Evolutionary conservation across 2,329 filamentous ascomycete genomes (phyloP), one percentile per base, ranked within the genome.

Genomic region (Ampelomyces quisqualis): DNA sequence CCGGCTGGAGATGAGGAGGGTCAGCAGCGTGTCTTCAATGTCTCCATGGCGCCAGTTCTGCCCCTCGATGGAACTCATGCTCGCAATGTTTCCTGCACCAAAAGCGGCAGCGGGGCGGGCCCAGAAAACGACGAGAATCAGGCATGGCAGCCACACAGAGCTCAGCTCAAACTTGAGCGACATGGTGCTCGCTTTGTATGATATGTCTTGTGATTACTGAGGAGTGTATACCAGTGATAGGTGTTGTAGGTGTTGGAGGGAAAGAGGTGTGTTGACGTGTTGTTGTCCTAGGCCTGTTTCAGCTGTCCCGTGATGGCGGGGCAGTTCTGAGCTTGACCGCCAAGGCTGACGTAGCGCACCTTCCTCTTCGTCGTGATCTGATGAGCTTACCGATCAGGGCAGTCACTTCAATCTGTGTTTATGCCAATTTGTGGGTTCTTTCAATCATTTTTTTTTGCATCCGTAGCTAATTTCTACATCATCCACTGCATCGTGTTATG

Each of bases 21-120:
- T 83, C 44, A 95, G 80, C 40, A 95, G 81, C 22, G 86, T 85
- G 74, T 96, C 90, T 75, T 95, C 90, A 60, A 96, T 94, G 69
- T 96, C 90, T 61, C 72, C 72, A 68, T 73, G 70, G 40, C 70
- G 68, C 70, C 70, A 95, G 68, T 94, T 94, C 66, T 88, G 78
- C 52, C 88, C 89, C 68, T 93, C 88, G 38, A 94, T 77, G 65
- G 84, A 85, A 62, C 88, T 86, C 46, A 88, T 78, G 43, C 85
- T 82, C 28, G 86, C 88, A 65, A 95, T 93, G 70, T 94, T 94
- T 48, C 90, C 90, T 58, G 89, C 89, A 53, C 89, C 89, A 64
- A 95, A 95, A 39, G 87, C 88, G 54, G 85, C 76, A 23, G 81
- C 79, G 13, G 86, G 86, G 46, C 76, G 76, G 38, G 84, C 80